Conservation (phyloP, 371 early-diverging fungal species). For the Lichtheimia ornata region DNA sequence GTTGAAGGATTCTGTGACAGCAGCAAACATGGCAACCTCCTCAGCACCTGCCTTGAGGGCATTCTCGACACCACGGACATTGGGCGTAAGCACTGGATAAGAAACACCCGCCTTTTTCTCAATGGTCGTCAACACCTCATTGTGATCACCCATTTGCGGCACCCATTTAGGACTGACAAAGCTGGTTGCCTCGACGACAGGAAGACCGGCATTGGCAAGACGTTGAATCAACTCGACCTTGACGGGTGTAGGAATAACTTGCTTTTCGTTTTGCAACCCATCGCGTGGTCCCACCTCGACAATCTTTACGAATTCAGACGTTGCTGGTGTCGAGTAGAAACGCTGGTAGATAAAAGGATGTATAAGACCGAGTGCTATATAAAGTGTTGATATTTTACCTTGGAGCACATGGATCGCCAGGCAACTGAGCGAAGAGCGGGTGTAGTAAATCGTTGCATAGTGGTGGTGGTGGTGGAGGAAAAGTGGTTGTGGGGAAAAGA, state of each 20-base stretch:
- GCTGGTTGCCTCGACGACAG: slow-evolving; percentile 88
- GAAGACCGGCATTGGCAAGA: slow-evolving; percentile 82
- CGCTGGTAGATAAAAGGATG: neutral
- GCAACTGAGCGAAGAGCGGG: neutral
- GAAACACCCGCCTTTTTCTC: slow-evolving; percentile 59
- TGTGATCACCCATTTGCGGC: slow-evolving; percentile 94
- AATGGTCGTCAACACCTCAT: slow-evolving; percentile 75
- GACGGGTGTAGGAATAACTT: slow-evolving; percentile 75
- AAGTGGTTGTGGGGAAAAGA: neutral
- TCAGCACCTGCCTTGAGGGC: slow-evolving; percentile 79
- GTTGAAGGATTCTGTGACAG: slow-evolving; percentile 89
- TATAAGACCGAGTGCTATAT: too few species aligned
- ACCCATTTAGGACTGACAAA: slow-evolving; percentile 99
- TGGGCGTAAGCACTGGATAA: slow-evolving; percentile 94
- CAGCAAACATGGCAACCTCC: slow-evolving; percentile 93
- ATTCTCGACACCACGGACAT: slow-evolving; percentile 82
- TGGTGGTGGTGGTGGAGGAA: neutral
- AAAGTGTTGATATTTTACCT: too few species aligned
- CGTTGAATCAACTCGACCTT: slow-evolving; percentile 87
- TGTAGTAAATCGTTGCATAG: neutral
- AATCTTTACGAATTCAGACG: slow-evolving; percentile 62
- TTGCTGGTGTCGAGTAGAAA: slow-evolving; percentile 14
- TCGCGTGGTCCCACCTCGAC: slow-evolving; percentile 96
- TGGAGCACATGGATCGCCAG: neutral
- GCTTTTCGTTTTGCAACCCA: slow-evolving; percentile 96